These are phyloP conservation scores for Candida bentonensis DNA, from an alignment of 805 yeast genomes.

Conservation along the genomic window DNA sequence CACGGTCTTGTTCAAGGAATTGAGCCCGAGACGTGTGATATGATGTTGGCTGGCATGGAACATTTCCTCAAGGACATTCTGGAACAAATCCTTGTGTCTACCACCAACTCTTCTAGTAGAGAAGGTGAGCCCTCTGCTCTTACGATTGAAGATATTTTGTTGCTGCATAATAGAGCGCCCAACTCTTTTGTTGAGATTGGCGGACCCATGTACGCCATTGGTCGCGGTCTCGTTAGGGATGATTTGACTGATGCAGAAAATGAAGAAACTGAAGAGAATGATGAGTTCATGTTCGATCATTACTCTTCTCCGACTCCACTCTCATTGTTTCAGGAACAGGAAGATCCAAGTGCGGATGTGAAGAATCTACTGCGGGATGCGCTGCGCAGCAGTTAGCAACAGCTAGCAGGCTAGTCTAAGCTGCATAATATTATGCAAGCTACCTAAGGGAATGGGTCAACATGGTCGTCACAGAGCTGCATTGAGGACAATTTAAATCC, in stretches of 20 bases:
- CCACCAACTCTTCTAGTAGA: not conserved
- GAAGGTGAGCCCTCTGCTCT: conserved; percentile 23
- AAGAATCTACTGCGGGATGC: not conserved
- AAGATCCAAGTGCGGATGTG: not conserved
- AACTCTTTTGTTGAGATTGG: conserved; percentile 20
- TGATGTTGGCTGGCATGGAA: conserved; percentile 70
- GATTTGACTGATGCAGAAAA: not conserved
- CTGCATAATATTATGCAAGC: too few species aligned
- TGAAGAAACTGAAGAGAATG: not conserved
- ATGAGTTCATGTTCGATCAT: not conserved
- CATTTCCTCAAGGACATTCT: conserved; percentile 59
- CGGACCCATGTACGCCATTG: conserved; percentile 20
- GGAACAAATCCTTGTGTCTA: conserved; percentile 52
- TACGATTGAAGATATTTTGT: conserved; percentile 21
- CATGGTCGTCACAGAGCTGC: too few species aligned
- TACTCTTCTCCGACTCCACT: not conserved
- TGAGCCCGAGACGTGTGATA: conserved; percentile 64
- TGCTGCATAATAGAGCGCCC: conserved; percentile 21
- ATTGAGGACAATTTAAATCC: too few species aligned
- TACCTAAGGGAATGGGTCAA: too few species aligned
- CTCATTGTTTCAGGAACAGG: not conserved
- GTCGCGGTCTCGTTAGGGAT: not conserved
- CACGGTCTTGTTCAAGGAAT: conserved; percentile 76
- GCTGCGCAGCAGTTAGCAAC: too few species aligned
- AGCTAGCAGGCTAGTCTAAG: too few species aligned